Evolutionary conservation across 2,329 filamentous ascomycete genomes (phyloP), one percentile per base, ranked within the genome.

Genomic region (Curvularia lunata): DNA sequence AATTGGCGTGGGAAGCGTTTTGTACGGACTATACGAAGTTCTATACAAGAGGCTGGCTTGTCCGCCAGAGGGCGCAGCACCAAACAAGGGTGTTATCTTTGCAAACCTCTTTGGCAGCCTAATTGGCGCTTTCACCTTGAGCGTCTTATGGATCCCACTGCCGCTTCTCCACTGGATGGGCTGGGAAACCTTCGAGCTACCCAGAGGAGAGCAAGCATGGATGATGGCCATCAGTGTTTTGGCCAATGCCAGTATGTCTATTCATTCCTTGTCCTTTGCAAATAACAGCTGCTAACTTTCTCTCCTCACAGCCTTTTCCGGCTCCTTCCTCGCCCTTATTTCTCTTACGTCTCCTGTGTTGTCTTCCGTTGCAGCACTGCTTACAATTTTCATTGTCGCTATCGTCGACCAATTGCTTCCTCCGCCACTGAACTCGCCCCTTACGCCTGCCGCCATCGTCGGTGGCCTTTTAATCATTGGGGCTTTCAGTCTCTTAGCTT

Each of bases 1-100:
- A 68, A 99, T 99, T 68, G 94, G 94, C 34, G 78, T 91, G 23
- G 95, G 95, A 9, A 95, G 90, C 64, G 88, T 99, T 6, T 84
- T 99, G 18, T 99, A 99, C 76, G 95, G 95, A 0, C 88, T 99
- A 47, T 99, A 99, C 78, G 95, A 99, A 77, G 95, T 99, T 5
- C 78, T 99, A 38, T 99, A 99, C 81, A 99, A 99, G 82, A 88
- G 89, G 58, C 88, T 88, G 58, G 94, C 94, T 13, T 99, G 95
- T 74, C 95, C 95, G 10, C 95, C 95, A 0, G 93, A 97, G 65
- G 93, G 92, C 48, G 91, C 88, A 52, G 89, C 86, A 42, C 86
- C 95, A 0, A 87, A 85, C n/a, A 87, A 93, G n/a, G 93, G 92
- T 67, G 95, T 96, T 83, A 88, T 98, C 59, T 98, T 99, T 68